A percentile compares a stretch with the other conserved stretches of the same genome.
These are phyloP conservation scores for Chaetomium cochliodes DNA, from an alignment of 495 filamentous ascomycete species.

Conservation along the genomic window DNA sequence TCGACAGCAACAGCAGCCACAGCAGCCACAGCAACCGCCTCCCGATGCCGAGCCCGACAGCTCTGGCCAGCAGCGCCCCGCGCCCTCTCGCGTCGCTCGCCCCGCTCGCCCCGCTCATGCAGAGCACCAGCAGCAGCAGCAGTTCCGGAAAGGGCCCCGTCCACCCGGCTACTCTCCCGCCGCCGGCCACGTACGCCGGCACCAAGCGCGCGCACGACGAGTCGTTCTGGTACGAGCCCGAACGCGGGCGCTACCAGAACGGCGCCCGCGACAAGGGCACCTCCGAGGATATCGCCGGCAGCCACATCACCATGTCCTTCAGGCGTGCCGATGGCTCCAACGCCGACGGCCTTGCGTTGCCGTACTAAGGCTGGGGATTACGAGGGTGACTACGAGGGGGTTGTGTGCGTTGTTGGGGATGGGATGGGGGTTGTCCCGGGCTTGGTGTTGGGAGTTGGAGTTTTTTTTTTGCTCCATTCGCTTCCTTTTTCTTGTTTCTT, in stretches of 20 bases:
- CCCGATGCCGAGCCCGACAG: conserved; percentile 24
- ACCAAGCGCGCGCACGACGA: conserved; percentile 35
- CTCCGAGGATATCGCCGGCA: conserved; percentile 21
- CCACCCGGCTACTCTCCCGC: conserved; percentile 21
- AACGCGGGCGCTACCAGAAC: conserved; percentile 28
- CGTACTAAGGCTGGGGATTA: background rate
- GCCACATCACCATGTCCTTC: conserved; percentile 16
- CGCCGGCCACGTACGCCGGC: conserved; percentile 28
- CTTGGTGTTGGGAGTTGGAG: no score
- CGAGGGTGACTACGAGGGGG: background rate
- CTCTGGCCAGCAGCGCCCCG: background rate
- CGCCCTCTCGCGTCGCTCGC: background rate
- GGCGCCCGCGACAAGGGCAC: conserved; percentile 30
- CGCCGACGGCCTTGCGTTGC: background rate
- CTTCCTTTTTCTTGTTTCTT: background rate
- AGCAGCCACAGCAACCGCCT: background rate
- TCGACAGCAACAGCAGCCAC: conserved; percentile 18
- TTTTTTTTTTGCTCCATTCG: background rate
- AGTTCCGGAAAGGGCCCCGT: conserved; percentile 18
- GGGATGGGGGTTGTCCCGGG: no score
- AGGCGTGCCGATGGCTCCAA: conserved; percentile 27
- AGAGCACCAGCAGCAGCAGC: background rate
- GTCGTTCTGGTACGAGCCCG: conserved; percentile 25
- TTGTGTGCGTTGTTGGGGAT: background rate
- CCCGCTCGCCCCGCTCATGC: conserved; percentile 3